Evolutionary conservation across 495 filamentous ascomycete genomes (phyloP).

Genomic region (Corynascus novoguineensis): DNA sequence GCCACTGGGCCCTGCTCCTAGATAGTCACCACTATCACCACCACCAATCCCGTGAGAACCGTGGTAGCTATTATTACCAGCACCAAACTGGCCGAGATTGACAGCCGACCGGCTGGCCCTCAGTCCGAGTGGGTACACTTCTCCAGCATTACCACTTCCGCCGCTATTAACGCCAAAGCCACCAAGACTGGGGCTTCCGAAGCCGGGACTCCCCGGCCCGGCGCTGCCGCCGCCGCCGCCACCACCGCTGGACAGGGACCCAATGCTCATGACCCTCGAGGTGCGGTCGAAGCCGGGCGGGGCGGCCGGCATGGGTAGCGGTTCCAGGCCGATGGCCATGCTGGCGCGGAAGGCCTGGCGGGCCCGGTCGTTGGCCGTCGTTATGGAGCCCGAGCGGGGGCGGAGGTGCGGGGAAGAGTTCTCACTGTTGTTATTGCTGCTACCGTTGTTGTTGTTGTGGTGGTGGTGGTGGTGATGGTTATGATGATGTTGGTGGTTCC

Average conservation of each 20-base stretch:
- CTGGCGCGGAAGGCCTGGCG: conserved; percentile 37
- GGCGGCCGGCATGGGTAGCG: conserved; percentile 22
- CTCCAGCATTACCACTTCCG: background rate
- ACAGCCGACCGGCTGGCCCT: conserved; percentile 13
- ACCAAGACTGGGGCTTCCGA: background rate
- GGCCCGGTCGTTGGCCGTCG: conserved; percentile 22
- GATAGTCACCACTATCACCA: background rate
- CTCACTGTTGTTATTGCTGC: background rate
- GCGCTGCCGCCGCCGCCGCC: background rate
- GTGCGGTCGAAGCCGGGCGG: background rate
- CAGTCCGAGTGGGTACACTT: background rate
- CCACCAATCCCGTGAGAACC: background rate
- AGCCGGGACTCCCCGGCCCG: background rate
- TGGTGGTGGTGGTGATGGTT: background rate
- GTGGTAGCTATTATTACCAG: background rate
- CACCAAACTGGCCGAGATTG: conserved; percentile 5
- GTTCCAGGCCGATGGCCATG: conserved; percentile 44
- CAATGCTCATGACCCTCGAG: conserved; percentile 10
- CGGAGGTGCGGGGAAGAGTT: conserved; percentile 12
- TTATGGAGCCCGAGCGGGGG: conserved; percentile 31
- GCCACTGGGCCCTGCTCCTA: background rate
- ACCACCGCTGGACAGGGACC: background rate
- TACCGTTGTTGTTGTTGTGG: background rate
- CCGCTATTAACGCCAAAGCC: background rate
- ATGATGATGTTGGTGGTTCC: background rate